A percentile compares a stretch with the other conserved stretches of the same genome.
These are phyloP conservation scores for Solanum aculeatissimum DNA, from an alignment of 305 asterid species.

Conservation along the genomic window DNA sequence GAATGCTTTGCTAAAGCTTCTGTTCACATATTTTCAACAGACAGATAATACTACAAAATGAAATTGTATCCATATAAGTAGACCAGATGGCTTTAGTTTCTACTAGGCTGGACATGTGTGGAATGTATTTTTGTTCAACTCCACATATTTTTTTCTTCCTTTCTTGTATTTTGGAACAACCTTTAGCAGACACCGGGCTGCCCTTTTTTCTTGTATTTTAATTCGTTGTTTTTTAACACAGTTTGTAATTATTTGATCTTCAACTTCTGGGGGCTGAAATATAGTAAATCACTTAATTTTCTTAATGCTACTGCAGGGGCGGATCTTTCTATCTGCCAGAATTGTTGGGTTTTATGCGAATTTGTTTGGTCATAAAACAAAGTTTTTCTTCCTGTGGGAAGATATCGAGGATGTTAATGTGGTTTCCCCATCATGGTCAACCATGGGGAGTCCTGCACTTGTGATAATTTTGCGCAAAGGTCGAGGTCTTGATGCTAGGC, in stretches of 20 bases:
- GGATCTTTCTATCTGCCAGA: slow-evolving; percentile 78
- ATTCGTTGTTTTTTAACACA: background rate
- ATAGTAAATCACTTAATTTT: background rate
- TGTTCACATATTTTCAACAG: background rate
- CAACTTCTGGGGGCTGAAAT: background rate
- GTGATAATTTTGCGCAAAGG: slow-evolving; percentile 60
- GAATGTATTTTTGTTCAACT: background rate
- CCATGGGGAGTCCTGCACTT: slow-evolving; percentile 73
- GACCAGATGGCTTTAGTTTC: background rate
- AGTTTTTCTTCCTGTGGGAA: slow-evolving; percentile 82
- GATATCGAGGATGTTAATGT: slow-evolving; percentile 80
- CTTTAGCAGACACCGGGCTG: too few relatives aligned
- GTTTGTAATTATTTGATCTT: background rate
- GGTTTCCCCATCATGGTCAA: slow-evolving; percentile 64
- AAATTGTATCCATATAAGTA: background rate
- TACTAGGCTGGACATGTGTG: background rate
- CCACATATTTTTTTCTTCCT: background rate
- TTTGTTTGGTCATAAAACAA: slow-evolving; percentile 78
- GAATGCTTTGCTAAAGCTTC: background rate
- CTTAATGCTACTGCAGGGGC: slow-evolving; percentile 46
- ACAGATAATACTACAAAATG: background rate
- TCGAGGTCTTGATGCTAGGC: slow-evolving; percentile 64
- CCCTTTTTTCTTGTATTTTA: background rate
- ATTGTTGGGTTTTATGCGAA: slow-evolving; percentile 79
- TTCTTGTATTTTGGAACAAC: too few relatives aligned